Evolutionary conservation across 495 filamentous ascomycete species (phyloP).

Genomic region (Talaromyces stipitatus): DNA sequence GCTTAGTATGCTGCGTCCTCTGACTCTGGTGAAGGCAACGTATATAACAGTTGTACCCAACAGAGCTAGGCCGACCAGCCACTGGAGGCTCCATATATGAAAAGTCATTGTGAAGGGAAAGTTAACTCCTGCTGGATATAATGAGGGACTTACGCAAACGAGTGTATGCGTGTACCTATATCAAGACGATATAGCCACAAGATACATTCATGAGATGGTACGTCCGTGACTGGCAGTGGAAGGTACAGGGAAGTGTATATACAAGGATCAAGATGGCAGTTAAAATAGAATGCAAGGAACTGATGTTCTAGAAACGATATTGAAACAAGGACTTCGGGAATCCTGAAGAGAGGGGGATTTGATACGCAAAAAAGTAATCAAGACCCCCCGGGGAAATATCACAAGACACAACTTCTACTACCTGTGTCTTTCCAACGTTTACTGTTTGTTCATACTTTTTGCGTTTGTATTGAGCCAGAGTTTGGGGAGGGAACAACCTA

Average conservation of each 20-base stretch:
- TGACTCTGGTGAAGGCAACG: background rate
- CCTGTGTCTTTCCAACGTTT: background rate
- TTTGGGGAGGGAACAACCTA: background rate
- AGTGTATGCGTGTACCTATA: background rate
- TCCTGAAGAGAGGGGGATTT: background rate
- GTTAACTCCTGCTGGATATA: background rate
- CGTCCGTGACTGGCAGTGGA: background rate
- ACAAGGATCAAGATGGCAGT: background rate
- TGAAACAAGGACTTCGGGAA: background rate
- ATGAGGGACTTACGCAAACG: background rate
- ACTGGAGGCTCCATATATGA: background rate
- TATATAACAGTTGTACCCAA: background rate
- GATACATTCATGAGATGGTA: background rate
- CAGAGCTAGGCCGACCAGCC: background rate
- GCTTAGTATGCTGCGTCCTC: background rate
- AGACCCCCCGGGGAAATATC: background rate
- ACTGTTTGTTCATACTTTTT: background rate
- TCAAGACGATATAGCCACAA: background rate
- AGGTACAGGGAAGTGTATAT: background rate
- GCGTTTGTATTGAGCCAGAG: background rate
- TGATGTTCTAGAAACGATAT: background rate
- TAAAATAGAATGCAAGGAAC: background rate
- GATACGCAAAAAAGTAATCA: conserved; percentile 4
- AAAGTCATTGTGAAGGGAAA: background rate
- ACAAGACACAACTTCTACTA: background rate